phyloP scores from a whole-genome alignment of 2,329 filamentous ascomycete genomes.

The Talaromyces sp. region DNA sequence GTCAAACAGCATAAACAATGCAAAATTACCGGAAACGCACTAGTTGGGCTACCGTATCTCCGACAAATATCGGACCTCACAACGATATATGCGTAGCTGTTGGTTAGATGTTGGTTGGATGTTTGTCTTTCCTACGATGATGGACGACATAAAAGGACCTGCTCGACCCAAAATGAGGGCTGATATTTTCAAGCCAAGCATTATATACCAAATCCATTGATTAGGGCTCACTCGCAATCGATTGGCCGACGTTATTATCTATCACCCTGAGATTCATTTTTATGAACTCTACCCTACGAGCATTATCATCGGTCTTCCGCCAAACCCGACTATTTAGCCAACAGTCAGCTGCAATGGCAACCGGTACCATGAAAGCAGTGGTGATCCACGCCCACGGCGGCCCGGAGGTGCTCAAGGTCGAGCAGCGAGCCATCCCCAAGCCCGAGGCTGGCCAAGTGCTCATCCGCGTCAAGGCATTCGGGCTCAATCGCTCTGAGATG shows the following conservation, averaged over 20 bases:
- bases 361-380: conserved; percentile 41
- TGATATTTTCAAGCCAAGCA: background rate
- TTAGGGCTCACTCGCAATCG: background rate
- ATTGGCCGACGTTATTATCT: background rate
- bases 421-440: conserved; percentile 35
- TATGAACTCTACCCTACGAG: background rate
- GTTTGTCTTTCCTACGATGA: background rate
- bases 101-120: background rate
- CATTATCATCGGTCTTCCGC: background rate
- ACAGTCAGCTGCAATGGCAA: background rate
- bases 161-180: background rate
- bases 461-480: conserved; percentile 41
- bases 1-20: conserved; percentile 6
- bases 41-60: background rate
- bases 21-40: background rate
- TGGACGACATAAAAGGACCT: background rate
- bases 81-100: background rate
- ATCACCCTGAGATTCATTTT: background rate
- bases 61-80: background rate
- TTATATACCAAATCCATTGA: background rate
- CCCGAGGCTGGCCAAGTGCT: conserved; percentile 36
- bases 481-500: conserved; percentile 46
- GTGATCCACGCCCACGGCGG: conserved; percentile 38
- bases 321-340: background rate
- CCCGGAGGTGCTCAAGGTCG: conserved; percentile 37